Evolutionary conservation across 2,329 filamentous ascomycete genomes (phyloP), one percentile per base, ranked within the genome.

Genomic region (Nemania sp.): DNA sequence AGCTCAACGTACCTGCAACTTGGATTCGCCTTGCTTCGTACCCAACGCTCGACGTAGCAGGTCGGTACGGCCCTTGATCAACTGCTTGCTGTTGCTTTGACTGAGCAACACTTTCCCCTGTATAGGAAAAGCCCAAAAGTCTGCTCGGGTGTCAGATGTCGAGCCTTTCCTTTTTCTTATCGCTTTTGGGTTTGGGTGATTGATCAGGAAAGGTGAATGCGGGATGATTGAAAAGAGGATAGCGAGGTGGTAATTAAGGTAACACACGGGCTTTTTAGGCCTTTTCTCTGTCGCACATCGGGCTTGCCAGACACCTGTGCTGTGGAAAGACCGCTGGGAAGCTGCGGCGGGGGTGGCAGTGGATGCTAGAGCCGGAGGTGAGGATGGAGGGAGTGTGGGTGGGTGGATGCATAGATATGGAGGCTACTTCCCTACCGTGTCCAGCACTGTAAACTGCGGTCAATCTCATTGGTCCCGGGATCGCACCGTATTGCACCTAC

Each of bases 201-300:
- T 75, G 76, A 79, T 78, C 73, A 77, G 77, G 78, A 74, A 79
- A 76, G 74, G 78, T 75, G 72, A 78, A 75, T 77, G 76, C 77
- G 76, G 75, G 78, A 77, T 78, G 78, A 68, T 74, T 78, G 76
- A 79, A 80, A 80, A 79, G 77, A 80, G 78, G 73, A 79, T 79
- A 79, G 77, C 74, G 76, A 79, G 76, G 75, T 79, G 73, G 78
- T 65, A 63, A 61, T 63, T 65, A 63, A 63, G 56, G 63, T 80
- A 78, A 76, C 76, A 79, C 77, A 74, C 75, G 75, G 75, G 72
- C 75, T 76, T 67, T 70, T 69, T 75, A 29, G 52, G 43, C 50
- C 52, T 63, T 65, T 63, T 65, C 73, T 49, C 72, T 63, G 67
- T 75, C 75, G 76, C 71, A 71, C 72, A 73, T 72, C 73, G 69